Conservation (phyloP, 306 rosid species). For the Potentilla sterilis region DNA sequence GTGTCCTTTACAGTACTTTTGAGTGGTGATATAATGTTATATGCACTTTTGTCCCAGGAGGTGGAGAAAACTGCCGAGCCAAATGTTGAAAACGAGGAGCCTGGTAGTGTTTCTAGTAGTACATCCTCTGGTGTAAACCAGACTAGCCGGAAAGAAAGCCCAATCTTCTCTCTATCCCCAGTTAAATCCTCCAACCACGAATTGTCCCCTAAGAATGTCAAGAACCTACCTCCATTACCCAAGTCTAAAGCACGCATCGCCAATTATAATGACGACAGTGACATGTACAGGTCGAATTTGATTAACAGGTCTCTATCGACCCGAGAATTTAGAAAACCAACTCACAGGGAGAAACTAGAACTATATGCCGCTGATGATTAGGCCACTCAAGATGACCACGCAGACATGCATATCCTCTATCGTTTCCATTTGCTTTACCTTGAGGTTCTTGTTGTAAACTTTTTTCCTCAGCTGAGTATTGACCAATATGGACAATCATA, state of each 20-base stretch:
- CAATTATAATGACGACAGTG: slow-evolving; percentile 29
- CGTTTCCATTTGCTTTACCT: background rate
- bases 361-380: slow-evolving; percentile 34
- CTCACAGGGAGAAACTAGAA: slow-evolving; percentile 33
- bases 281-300: slow-evolving; percentile 34
- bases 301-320: slow-evolving; percentile 62
- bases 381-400: background rate
- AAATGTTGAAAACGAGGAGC: slow-evolving; percentile 42
- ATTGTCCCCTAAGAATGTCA: slow-evolving; percentile 23
- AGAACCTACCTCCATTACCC: slow-evolving; percentile 54
- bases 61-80: slow-evolving; percentile 24
- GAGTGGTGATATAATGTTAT: background rate
- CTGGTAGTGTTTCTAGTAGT: slow-evolving; percentile 33
- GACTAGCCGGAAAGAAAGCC: slow-evolving; percentile 40
- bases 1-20: background rate
- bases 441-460: slow-evolving; percentile 2
- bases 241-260: slow-evolving; percentile 36
- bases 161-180: slow-evolving; percentile 41
- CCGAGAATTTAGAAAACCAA: slow-evolving; percentile 55
- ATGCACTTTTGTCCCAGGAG: slow-evolving; percentile 34
- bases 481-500: slow-evolving; percentile 4
- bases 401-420: background rate
- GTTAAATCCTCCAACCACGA: slow-evolving; percentile 26
- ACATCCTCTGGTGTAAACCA: slow-evolving; percentile 49
- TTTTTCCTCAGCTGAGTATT: slow-evolving; percentile 1